Percentiles rank a stretch among this genome's conserved stretches.
phyloP scores from a whole-genome alignment of 139 green algal genomes.

The Haematococcus lacustris region DNA sequence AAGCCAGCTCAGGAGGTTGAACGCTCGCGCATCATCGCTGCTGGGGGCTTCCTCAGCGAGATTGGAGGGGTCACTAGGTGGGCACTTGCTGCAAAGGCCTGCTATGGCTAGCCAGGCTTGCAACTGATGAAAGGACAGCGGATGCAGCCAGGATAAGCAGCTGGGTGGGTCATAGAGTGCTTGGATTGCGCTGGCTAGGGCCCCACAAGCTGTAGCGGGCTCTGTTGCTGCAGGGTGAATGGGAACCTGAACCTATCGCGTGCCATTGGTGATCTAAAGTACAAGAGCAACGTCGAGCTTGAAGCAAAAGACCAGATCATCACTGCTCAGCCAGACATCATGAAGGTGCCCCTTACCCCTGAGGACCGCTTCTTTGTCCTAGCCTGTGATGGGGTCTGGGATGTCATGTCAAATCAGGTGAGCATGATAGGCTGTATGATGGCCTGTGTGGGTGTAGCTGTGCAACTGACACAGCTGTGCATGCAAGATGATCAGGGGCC shows the following conservation, averaged over 20 bases:
- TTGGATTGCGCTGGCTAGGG: too few relatives aligned
- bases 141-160: neutral
- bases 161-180: neutral
- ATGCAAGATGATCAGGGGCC: too few relatives aligned
- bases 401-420: conserved; percentile 80
- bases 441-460: too few relatives aligned
- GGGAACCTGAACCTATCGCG: conserved; percentile 92
- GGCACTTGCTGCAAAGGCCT: too few relatives aligned
- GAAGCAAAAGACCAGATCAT: conserved; percentile 66
- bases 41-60: conserved; percentile 54
- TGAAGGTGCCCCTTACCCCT: conserved; percentile 29
- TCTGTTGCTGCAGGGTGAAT: conserved; percentile 84
- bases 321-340: conserved; percentile 70
- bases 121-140: too few relatives aligned
- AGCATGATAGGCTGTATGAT: too few relatives aligned
- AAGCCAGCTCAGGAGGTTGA: conserved; percentile 76
- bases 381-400: conserved; percentile 89
- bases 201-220: too few relatives aligned
- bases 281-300: conserved; percentile 67
- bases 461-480: too few relatives aligned
- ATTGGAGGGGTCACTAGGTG: conserved; percentile 33
- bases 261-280: conserved; percentile 93
- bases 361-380: conserved; percentile 88
- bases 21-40: conserved; percentile 67
- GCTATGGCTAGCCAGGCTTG: too few relatives aligned